phyloP scores from a whole-genome alignment of 2,329 filamentous ascomycete species.

The Elsinoe perseae region DNA sequence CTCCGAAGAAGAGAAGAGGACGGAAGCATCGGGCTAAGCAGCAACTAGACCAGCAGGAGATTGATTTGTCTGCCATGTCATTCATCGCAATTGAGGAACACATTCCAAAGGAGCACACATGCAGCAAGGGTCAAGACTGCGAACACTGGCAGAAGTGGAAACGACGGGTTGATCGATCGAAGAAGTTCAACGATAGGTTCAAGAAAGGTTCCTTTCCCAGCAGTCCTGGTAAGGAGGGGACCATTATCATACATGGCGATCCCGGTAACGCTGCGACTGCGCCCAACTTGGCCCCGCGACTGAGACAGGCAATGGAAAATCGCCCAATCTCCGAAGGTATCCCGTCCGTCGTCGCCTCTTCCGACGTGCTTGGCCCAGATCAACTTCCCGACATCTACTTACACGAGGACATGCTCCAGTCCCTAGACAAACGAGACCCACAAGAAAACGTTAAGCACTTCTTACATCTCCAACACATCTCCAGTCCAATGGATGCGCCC shows the following conservation, averaged over 20 bases:
- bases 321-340: slow-evolving; percentile 67
- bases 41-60: slow-evolving; percentile 68
- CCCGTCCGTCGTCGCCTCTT: slow-evolving; percentile 82
- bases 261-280: slow-evolving; percentile 66
- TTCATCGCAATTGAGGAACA: slow-evolving; percentile 89
- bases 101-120: slow-evolving; percentile 74
- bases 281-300: slow-evolving; percentile 42
- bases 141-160: slow-evolving; percentile 75
- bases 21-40: slow-evolving; percentile 35
- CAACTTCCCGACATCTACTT: slow-evolving; percentile 57
- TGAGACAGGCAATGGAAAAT: slow-evolving; percentile 27
- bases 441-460: slow-evolving; percentile 93
- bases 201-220: slow-evolving; percentile 54
- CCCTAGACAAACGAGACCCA: slow-evolving; percentile 64
- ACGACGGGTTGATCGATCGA: slow-evolving; percentile 52
- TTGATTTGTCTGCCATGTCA: slow-evolving; percentile 55
- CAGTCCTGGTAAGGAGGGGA: slow-evolving; percentile 53
- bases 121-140: slow-evolving; percentile 80
- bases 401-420: slow-evolving; percentile 64
- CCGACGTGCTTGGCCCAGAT: slow-evolving; percentile 73
- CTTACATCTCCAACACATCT: slow-evolving; percentile 69
- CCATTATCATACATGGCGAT: slow-evolving; percentile 69
- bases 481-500: slow-evolving; percentile 46
- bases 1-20: slow-evolving; percentile 33
- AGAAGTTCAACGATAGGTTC: slow-evolving; percentile 7